phyloP scores from a whole-genome alignment of 1,284 basidiomycete genomes.

The Phylloboletellus chloephorus region DNA sequence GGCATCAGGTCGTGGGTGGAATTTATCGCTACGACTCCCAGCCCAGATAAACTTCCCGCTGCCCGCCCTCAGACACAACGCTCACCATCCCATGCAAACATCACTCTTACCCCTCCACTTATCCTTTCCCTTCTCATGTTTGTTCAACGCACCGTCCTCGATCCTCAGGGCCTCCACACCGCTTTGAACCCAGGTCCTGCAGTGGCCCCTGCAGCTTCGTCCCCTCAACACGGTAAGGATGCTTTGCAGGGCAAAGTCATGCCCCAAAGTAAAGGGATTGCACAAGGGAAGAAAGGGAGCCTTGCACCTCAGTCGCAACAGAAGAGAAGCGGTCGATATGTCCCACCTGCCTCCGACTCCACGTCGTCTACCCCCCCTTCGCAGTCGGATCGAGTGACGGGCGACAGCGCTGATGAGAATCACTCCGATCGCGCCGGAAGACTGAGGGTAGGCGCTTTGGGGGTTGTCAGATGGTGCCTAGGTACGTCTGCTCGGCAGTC shows the following conservation, averaged over 20 bases:
- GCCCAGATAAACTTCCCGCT: conserved; percentile 11
- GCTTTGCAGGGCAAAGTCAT: conserved; percentile 5
- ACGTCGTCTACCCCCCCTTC: conserved; percentile 5
- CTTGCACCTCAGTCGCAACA: conserved; percentile 9
- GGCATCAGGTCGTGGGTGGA: conserved; percentile 55
- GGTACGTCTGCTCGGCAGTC: conserved; percentile 39
- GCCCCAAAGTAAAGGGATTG: conserved; percentile 4
- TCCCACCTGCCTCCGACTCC: conserved; percentile 19
- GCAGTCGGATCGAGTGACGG: conserved; percentile 16
- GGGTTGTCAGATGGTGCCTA: conserved; percentile 61
- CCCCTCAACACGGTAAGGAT: conserved; percentile 11
- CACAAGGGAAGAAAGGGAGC: conserved; percentile 21
- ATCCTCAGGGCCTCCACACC: conserved; percentile 60
- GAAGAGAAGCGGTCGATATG: conserved; percentile 35
- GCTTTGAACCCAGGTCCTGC: conserved; percentile 67
- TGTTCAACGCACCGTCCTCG: conserved; percentile 52
- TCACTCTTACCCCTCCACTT: conserved; percentile 24
- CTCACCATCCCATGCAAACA: conserved; percentile 3
- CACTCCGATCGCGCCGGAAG: conserved; percentile 66
- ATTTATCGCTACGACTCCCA: conserved; percentile 31
- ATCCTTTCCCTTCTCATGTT: conserved; percentile 42
- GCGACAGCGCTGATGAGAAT: conserved; percentile 47
- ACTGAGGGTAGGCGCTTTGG: conserved; percentile 67
- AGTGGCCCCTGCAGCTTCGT: conserved; percentile 1
- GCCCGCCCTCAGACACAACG: neutral